phyloP scores from a whole-genome alignment of 2,329 filamentous ascomycete species.

The Tolypocladium album region DNA sequence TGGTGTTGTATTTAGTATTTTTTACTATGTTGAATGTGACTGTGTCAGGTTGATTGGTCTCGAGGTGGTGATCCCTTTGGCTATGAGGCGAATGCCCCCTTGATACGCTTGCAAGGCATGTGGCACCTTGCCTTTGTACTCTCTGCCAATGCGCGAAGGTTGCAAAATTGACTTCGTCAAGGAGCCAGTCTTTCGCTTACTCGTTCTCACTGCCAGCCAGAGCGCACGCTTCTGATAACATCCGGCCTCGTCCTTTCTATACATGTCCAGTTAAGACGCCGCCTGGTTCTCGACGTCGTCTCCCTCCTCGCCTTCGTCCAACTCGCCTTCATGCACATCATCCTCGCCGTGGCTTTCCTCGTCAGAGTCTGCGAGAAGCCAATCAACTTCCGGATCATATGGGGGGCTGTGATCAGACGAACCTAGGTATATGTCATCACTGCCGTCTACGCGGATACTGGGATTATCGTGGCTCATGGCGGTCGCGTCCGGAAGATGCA shows the following conservation, averaged over 20 bases:
- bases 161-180: too few species aligned
- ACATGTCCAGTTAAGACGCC: neutral
- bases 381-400: too few species aligned
- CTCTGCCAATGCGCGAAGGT: too few species aligned
- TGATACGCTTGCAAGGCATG: neutral
- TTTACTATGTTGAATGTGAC: conserved; percentile 3
- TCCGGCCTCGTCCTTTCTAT: too few species aligned
- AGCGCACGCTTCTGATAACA: neutral
- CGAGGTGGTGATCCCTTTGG: conserved; percentile 11
- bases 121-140: neutral
- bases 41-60: conserved; percentile 6
- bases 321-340: neutral
- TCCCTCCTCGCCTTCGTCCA: neutral
- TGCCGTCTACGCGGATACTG: neutral
- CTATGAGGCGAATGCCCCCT: neutral
- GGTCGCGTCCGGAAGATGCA: neutral
- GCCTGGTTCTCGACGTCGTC: neutral
- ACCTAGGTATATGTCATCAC: too few species aligned
- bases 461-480: neutral
- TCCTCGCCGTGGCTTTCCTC: neutral
- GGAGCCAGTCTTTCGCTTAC: neutral
- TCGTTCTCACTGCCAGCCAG: neutral
- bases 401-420: too few species aligned
- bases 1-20: conserved; percentile 9
- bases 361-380: neutral